These are phyloP conservation scores for Chrysoporthe cubensis DNA, from an alignment of 2,329 filamentous ascomycete genomes.

Conservation along the genomic window DNA sequence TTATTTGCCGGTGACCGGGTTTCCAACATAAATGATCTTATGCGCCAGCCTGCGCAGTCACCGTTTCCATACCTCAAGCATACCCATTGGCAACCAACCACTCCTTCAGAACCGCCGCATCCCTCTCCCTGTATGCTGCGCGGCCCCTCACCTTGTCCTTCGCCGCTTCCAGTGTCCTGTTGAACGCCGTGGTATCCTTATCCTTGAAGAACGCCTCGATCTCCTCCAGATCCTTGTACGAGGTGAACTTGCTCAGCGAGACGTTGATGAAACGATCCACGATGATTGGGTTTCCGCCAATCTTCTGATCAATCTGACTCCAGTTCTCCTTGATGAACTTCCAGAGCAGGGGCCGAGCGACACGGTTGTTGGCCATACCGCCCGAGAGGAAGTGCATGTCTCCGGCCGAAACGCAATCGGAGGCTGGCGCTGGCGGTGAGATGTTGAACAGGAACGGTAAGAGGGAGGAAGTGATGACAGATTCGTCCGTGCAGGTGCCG, in stretches of 20 bases:
- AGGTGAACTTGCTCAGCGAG: conserved; percentile 77
- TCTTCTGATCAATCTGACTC: conserved; percentile 69
- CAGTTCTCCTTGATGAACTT: conserved; percentile 84
- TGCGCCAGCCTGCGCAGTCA: too few species aligned
- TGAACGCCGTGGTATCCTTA: conserved; percentile 85
- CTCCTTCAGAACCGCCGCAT: conserved; percentile 72
- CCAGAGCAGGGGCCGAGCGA: conserved; percentile 79
- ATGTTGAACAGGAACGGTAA: conserved; percentile 79
- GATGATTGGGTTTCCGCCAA: conserved; percentile 80
- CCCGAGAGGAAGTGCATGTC: conserved; percentile 85
- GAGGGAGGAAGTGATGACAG: conserved; percentile 68
- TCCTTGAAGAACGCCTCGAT: conserved; percentile 83
- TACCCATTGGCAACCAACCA: conserved; percentile 69
- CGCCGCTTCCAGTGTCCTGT: conserved; percentile 82
- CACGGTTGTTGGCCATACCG: conserved; percentile 72
- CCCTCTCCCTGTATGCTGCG: conserved; percentile 80
- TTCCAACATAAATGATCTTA: background rate
- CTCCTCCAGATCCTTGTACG: conserved; percentile 70
- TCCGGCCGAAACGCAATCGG: conserved; percentile 74
- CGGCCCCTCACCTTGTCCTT: conserved; percentile 84
- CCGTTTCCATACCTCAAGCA: conserved; percentile 11
- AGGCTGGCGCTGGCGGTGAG: conserved; percentile 51
- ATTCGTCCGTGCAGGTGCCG: conserved; percentile 70
- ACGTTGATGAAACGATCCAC: conserved; percentile 86
- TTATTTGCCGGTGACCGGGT: too few species aligned